These are phyloP conservation scores for Cylindrotheca fusiformis DNA, from an alignment of 108 stramenopile genomes.

Conservation along the genomic window DNA sequence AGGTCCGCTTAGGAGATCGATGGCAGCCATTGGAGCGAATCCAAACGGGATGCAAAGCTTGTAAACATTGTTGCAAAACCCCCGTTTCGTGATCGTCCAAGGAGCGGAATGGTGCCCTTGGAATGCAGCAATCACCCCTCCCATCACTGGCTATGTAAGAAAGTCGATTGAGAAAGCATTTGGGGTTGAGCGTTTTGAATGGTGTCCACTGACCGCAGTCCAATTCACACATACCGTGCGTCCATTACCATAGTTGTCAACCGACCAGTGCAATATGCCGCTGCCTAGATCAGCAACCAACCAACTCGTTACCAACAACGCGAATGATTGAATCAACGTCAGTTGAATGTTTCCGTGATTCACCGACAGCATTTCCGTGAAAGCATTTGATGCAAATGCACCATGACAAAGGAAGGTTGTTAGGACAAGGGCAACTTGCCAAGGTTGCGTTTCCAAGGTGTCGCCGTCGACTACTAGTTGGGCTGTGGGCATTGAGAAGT, in stretches of 20 bases:
- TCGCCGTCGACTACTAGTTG: conserved; percentile 75
- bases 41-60: conserved; percentile 86
- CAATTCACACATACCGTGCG: too few species aligned
- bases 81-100: conserved; percentile 93
- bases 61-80: conserved; percentile 92
- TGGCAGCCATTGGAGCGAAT: conserved; percentile 51
- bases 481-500: too few species aligned
- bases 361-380: conserved; percentile 22
- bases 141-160: conserved; percentile 91
- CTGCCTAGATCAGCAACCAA: conserved; percentile 79
- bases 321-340: conserved; percentile 29
- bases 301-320: conserved; percentile 49
- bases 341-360: conserved; percentile 38
- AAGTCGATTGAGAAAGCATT: too few species aligned
- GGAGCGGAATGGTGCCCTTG: conserved; percentile 94
- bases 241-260: conserved; percentile 94
- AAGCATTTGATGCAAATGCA: conserved; percentile 35
- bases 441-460: conserved; percentile 61
- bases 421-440: conserved; percentile 57
- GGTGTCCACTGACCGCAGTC: too few species aligned
- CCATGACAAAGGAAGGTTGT: conserved; percentile 61
- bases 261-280: conserved; percentile 91
- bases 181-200: too few species aligned
- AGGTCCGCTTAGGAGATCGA: conserved; percentile 42
- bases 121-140: conserved; percentile 91